Percentiles rank a stretch among this genome's conserved stretches.
These are phyloP conservation scores for Nemania sp. DNA, from an alignment of 2,329 filamentous ascomycete genomes.

Conservation along the genomic window DNA sequence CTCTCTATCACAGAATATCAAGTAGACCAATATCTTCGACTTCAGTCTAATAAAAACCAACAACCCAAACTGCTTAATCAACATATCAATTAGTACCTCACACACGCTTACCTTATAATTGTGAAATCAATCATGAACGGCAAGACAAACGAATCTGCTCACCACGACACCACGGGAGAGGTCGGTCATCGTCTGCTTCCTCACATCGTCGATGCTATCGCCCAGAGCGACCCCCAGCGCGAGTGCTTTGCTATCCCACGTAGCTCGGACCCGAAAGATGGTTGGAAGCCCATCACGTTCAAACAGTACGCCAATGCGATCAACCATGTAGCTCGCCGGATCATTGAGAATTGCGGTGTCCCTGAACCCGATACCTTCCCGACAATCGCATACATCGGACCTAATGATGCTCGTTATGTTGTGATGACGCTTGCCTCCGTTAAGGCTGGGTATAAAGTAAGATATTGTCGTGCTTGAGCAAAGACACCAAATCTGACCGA, in stretches of 20 bases:
- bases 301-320: slow-evolving; percentile 45
- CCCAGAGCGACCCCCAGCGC: slow-evolving; percentile 40
- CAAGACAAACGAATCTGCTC: not conserved
- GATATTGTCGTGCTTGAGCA: not conserved
- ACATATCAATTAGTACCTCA: not conserved
- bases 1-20: not conserved
- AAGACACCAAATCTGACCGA: not conserved
- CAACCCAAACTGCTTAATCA: not conserved
- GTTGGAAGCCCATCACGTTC: slow-evolving; percentile 46
- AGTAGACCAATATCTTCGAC: not conserved
- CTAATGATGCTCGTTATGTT: slow-evolving; percentile 40
- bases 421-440: slow-evolving; percentile 32
- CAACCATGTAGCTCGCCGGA: slow-evolving; percentile 44
- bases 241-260: slow-evolving; percentile 43
- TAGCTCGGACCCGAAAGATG: slow-evolving; percentile 43
- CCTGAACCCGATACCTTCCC: slow-evolving; percentile 36
- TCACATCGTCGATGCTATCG: slow-evolving; percentile 45
- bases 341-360: slow-evolving; percentile 37
- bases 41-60: not conserved
- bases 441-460: slow-evolving; percentile 42
- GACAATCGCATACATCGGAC: slow-evolving; percentile 51
- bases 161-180: not conserved
- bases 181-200: slow-evolving; percentile 41
- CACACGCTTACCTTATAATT: not conserved
- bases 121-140: slow-evolving; percentile 1